Evolutionary conservation across 164 flowering plant species (phyloP).

Genomic region (Stephania cephalantha): DNA sequence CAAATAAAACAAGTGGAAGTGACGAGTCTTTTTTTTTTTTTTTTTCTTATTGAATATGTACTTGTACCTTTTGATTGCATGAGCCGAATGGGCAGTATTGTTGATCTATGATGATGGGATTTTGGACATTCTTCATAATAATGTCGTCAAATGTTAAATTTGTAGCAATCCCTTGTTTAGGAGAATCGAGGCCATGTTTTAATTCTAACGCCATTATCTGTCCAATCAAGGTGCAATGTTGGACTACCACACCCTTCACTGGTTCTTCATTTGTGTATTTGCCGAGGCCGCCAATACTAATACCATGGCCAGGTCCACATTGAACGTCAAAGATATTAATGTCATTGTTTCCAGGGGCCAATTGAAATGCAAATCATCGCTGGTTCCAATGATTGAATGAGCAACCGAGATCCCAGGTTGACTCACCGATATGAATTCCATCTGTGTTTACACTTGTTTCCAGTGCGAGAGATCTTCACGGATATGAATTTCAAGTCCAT

Average conservation of each 20-base stretch:
- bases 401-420: conserved; percentile 1
- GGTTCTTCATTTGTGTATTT: conserved; percentile 36
- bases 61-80: background rate
- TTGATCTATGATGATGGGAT: conserved; percentile 68
- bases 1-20: background rate
- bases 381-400: conserved; percentile 11
- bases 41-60: background rate
- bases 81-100: conserved; percentile 33
- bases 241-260: conserved; percentile 32
- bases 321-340: conserved; percentile 17
- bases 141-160: conserved; percentile 38
- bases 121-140: conserved; percentile 35
- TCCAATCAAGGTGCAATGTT: conserved; percentile 34
- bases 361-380: conserved; percentile 44
- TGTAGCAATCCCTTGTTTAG: conserved; percentile 18
- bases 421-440: conserved; percentile 20
- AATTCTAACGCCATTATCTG: conserved; percentile 56
- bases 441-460: conserved; percentile 23
- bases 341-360: conserved; percentile 27
- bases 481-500: conserved; percentile 17
- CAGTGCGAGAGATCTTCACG: conserved; percentile 16
- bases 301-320: conserved; percentile 57
- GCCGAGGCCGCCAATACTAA: conserved; percentile 68
- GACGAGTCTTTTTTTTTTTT: background rate
- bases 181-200: conserved; percentile 38